Conservation (phyloP, 495 filamentous ascomycete species). For the Hyaloscypha variabilis region DNA sequence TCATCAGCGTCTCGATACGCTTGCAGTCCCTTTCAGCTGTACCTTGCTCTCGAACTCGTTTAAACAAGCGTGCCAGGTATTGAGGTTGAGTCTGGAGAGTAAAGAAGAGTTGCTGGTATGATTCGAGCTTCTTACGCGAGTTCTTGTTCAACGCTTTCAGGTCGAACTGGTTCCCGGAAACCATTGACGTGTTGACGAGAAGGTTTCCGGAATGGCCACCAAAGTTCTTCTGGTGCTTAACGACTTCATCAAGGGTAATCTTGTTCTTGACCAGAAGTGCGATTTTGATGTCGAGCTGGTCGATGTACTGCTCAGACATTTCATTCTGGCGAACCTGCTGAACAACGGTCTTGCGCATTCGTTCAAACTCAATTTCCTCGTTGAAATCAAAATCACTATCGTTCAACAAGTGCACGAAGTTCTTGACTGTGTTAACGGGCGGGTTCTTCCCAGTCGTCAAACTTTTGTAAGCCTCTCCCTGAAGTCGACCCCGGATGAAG, state of each 20-base stretch:
- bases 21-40: conserved; percentile 92
- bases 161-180: conserved; percentile 91
- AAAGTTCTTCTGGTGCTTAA: conserved; percentile 95
- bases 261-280: conserved; percentile 98
- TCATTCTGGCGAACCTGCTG: conserved; percentile 98
- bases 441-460: conserved; percentile 96
- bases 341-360: conserved; percentile 89
- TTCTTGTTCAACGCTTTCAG: conserved; percentile 97
- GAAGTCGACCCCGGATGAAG: conserved; percentile 88
- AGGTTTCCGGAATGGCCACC: conserved; percentile 88
- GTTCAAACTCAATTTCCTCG: conserved; percentile 95
- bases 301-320: conserved; percentile 95
- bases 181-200: conserved; percentile 82
- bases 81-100: conserved; percentile 95
- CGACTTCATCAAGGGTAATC: conserved; percentile 97
- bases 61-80: conserved; percentile 89
- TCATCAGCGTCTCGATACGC: conserved; percentile 87
- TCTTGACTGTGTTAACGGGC: conserved; percentile 93
- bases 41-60: conserved; percentile 78
- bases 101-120: conserved; percentile 98
- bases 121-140: conserved; percentile 89
- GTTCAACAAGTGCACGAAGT: conserved; percentile 96
- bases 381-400: conserved; percentile 99
- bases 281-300: conserved; percentile 98
- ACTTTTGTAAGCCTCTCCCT: conserved; percentile 97